These are phyloP conservation scores for Rhinocladiella similis DNA, from an alignment of 2,329 filamentous ascomycete genomes.

Conservation along the genomic window DNA sequence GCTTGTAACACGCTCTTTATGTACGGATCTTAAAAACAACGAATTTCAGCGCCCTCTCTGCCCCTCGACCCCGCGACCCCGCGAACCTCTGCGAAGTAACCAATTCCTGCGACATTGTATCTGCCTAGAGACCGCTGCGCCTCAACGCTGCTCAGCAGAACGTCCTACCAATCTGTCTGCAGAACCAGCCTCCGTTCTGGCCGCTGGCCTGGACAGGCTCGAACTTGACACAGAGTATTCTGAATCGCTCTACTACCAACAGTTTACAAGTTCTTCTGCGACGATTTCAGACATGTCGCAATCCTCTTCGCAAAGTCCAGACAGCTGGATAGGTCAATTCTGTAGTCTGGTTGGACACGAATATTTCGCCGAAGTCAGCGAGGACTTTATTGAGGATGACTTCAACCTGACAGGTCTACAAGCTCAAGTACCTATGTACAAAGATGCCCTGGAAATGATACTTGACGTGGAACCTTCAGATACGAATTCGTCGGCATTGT, in stretches of 20 bases:
- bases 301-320: conserved; percentile 60
- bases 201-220: conserved; percentile 50
- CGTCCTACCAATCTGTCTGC: conserved; percentile 43
- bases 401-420: conserved; percentile 97
- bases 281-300: conserved; percentile 48
- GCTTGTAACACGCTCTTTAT: not conserved
- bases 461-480: conserved; percentile 97
- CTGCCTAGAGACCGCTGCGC: not conserved
- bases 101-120: not conserved
- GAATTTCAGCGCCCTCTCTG: conserved; percentile 2
- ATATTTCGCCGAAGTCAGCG: conserved; percentile 97
- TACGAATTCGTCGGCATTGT: conserved; percentile 27
- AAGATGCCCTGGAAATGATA: conserved; percentile 99
- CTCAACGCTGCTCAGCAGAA: not conserved
- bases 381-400: conserved; percentile 99
- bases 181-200: conserved; percentile 46
- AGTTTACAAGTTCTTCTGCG: conserved; percentile 26
- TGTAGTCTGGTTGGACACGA: conserved; percentile 91
- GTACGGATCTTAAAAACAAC: not conserved
- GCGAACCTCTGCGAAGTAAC: conserved; percentile 1
- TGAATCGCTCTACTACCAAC: conserved; percentile 26
- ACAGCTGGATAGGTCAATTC: conserved; percentile 98
- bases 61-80: conserved; percentile 13
- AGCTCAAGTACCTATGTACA: conserved; percentile 96
- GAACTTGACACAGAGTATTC: conserved; percentile 34